These are phyloP conservation scores for Ceratocystis variospora DNA, from an alignment of 2,329 filamentous ascomycete species.

Conservation along the genomic window DNA sequence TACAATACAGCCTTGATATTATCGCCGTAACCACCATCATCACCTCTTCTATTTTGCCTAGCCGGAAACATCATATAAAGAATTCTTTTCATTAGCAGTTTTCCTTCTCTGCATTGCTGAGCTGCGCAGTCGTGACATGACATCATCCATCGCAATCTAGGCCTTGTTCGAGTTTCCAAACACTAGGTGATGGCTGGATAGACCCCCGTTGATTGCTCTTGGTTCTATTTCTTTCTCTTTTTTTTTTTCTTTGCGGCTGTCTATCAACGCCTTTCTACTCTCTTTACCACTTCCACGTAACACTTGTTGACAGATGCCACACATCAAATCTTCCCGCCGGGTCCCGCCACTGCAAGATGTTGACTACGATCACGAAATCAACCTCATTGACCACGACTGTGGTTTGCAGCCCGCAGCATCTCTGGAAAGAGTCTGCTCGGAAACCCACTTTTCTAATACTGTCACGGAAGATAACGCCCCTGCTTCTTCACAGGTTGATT, in stretches of 20 bases:
- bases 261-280: background rate
- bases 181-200: background rate
- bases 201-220: background rate
- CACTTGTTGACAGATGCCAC: conserved; percentile 14
- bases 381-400: conserved; percentile 44
- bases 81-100: background rate
- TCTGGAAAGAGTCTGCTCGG: background rate
- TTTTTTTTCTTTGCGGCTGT: background rate
- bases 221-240: background rate
- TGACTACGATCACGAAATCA: conserved; percentile 60
- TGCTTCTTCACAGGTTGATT: background rate
- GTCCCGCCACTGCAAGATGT: conserved; percentile 40
- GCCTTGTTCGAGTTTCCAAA: background rate
- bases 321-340: conserved; percentile 36
- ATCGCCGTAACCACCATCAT: background rate
- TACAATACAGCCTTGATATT: background rate
- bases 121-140: conserved; percentile 8
- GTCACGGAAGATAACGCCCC: too few relatives aligned
- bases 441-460: background rate
- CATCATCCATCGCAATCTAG: conserved; percentile 9
- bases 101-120: background rate
- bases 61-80: background rate
- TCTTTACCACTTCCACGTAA: background rate
- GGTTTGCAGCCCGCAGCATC: background rate
- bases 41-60: background rate